Base-by-base conservation (phyloP, 305 asterid genomes). In the Nicotiana rustica region DNA sequence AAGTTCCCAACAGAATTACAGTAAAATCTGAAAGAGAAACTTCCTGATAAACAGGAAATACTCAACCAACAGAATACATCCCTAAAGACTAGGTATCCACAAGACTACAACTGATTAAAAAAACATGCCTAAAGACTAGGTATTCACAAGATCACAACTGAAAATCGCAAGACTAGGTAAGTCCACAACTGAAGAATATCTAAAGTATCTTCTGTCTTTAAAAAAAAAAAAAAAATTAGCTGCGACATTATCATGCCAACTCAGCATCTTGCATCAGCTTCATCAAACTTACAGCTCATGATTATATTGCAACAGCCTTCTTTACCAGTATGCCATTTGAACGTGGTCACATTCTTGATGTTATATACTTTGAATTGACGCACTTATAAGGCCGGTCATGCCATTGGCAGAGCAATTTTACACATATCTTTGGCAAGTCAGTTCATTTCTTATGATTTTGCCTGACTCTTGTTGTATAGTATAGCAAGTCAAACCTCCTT, bases 1-100 rank as follows among this genome's bases (percentile, higher is more conserved):
- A 29, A 52, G 3, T 52, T 29, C 64, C 66, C 5, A 55, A 52
- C 31, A 29, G 65, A 25, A 29, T 15, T 29, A 25, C 66, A 29
- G 66, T 29, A 76, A 29, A 76, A 52, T 4, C 80, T 52, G 66
- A 52, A 52, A 55, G 29, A 76, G 66, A 73, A 47, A 47, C 79
- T 73, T 73, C 4, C 62, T 73, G 36, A 25, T 49, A 73, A 73
- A 25, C 44, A 47, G 47, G 65, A 75, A 52, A 25, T 52, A 52
- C 14, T 25, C 65, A 75, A 52, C 65, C 47, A 75, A 52, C 65
- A 25, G 25, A 21, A 41, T 38, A 52, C 47, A 55, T 55, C 17
- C 66, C 80, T 76, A 9, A 15, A 76, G 80, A 75, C 80, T 75
- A 75, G 66, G 80, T 7, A 52, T 8, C 49, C 12, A 41, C 49